Percentiles rank a stretch among this genome's conserved stretches.
Evolutionary conservation across 345 rosid species (phyloP).

Genomic region (Eucalyptus tenuipes): DNA sequence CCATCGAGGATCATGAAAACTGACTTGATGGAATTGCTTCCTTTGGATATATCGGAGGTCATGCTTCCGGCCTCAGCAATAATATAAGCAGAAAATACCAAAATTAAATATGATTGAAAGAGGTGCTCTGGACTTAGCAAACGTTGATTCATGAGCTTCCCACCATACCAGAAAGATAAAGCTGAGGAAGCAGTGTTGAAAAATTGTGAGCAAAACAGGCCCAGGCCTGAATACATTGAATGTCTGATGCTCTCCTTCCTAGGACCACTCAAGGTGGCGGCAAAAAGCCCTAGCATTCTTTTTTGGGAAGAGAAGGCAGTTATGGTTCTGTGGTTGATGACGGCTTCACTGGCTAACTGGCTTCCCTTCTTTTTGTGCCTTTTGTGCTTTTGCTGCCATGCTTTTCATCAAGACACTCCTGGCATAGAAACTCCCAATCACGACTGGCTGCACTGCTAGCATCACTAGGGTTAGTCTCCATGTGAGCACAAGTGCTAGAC

Average conservation of each 20-base stretch:
- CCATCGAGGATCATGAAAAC: constrained; percentile 44
- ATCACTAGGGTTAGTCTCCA: constrained; percentile 50
- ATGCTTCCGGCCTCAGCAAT: constrained; percentile 70
- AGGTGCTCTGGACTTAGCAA: constrained; percentile 28
- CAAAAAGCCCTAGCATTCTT: constrained; percentile 39
- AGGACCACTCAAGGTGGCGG: constrained; percentile 40
- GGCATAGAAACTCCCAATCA: constrained; percentile 44
- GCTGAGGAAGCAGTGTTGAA: constrained; percentile 46
- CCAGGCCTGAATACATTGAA: constrained; percentile 43
- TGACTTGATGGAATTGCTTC: constrained; percentile 31
- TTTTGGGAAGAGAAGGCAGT: constrained; percentile 67
- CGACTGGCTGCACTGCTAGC: constrained; percentile 52
- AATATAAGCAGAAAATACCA: constrained; percentile 46
- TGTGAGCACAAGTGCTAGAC: constrained; percentile 29
- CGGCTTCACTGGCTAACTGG: constrained; percentile 59
- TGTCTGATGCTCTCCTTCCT: constrained; percentile 41
- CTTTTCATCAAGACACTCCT: constrained; percentile 43
- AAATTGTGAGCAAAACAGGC: constrained; percentile 52
- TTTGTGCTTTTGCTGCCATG: constrained; percentile 47
- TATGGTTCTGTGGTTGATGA: constrained; percentile 58
- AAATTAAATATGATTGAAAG: constrained; percentile 42
- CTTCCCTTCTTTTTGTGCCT: constrained; percentile 70
- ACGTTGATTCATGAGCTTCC: constrained; percentile 29
- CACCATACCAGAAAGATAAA: constrained; percentile 56
- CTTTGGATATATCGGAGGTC: constrained; percentile 57